Conservation (phyloP, 257 asterid genomes). For the Eustoma russellianum region DNA sequence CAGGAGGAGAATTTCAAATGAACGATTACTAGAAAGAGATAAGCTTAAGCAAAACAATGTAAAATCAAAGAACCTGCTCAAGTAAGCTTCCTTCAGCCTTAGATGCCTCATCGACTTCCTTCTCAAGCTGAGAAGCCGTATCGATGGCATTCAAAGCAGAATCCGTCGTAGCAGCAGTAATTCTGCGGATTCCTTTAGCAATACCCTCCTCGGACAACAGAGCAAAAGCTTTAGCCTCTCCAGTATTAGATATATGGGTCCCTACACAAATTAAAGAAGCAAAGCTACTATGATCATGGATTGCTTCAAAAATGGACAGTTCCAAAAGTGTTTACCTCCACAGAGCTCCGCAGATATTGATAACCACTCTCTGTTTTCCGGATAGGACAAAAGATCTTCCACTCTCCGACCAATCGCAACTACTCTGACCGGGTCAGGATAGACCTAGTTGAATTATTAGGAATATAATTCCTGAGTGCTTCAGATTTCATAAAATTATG, state of each 20-base stretch:
- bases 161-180: conserved; percentile 81
- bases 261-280: conserved; percentile 45
- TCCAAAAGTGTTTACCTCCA: conserved; percentile 61
- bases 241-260: conserved; percentile 85
- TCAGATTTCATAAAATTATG: not conserved
- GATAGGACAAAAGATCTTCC: conserved; percentile 78
- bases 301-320: not conserved
- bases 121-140: conserved; percentile 60
- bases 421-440: conserved; percentile 96
- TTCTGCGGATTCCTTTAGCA: conserved; percentile 93
- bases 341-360: conserved; percentile 88
- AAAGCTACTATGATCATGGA: conserved; percentile 9
- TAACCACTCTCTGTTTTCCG: conserved; percentile 73
- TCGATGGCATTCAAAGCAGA: conserved; percentile 71
- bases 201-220: conserved; percentile 93
- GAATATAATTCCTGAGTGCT: not conserved
- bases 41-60: too few relatives aligned
- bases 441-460: conserved; percentile 41
- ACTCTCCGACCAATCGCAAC: conserved; percentile 87
- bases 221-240: conserved; percentile 87
- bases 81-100: conserved; percentile 60
- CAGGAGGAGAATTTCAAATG: not conserved
- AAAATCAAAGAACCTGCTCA: conserved; percentile 62
- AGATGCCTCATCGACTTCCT: conserved; percentile 69
- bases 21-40: conserved; percentile 5